These are phyloP conservation scores for Trichophaea hybrida DNA, from an alignment of 2,329 filamentous ascomycete species.

Conservation along the genomic window DNA sequence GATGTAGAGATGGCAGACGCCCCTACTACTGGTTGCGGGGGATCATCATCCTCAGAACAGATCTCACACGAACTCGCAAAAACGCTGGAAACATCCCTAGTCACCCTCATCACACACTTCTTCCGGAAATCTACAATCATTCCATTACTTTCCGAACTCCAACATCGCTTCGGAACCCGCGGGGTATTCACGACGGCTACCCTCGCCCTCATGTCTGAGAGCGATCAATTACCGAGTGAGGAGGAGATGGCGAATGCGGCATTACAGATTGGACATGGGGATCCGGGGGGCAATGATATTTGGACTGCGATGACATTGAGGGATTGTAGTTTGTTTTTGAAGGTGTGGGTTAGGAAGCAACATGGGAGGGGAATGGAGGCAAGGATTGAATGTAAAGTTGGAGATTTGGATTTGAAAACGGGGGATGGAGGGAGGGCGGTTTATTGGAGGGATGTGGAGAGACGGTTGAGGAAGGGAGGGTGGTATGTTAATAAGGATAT, in stretches of 20 bases:
- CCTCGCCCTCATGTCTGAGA: slow-evolving; percentile 16
- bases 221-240: slow-evolving; percentile 15
- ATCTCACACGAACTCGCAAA: slow-evolving; percentile 17
- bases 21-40: background rate
- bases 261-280: slow-evolving; percentile 13
- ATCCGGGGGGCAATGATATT: slow-evolving; percentile 21
- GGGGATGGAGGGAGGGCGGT: slow-evolving; percentile 26
- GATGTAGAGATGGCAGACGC: slow-evolving; percentile 11
- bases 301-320: slow-evolving; percentile 27
- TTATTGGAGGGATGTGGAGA: slow-evolving; percentile 27
- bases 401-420: slow-evolving; percentile 26
- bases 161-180: slow-evolving; percentile 17
- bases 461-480: slow-evolving; percentile 23
- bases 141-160: slow-evolving; percentile 19
- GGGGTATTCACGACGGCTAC: slow-evolving; percentile 23
- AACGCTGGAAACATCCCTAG: slow-evolving; percentile 14
- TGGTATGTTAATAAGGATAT: slow-evolving; percentile 25
- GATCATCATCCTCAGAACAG: background rate
- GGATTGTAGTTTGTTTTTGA: slow-evolving; percentile 26
- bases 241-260: slow-evolving; percentile 12
- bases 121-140: slow-evolving; percentile 17
- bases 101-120: slow-evolving; percentile 21
- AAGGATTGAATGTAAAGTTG: slow-evolving; percentile 26
- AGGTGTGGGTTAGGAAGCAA: slow-evolving; percentile 24
- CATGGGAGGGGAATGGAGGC: slow-evolving; percentile 24